Conservation (phyloP, 2,329 filamentous ascomycete genomes). For the Fusarium mexicanum region DNA sequence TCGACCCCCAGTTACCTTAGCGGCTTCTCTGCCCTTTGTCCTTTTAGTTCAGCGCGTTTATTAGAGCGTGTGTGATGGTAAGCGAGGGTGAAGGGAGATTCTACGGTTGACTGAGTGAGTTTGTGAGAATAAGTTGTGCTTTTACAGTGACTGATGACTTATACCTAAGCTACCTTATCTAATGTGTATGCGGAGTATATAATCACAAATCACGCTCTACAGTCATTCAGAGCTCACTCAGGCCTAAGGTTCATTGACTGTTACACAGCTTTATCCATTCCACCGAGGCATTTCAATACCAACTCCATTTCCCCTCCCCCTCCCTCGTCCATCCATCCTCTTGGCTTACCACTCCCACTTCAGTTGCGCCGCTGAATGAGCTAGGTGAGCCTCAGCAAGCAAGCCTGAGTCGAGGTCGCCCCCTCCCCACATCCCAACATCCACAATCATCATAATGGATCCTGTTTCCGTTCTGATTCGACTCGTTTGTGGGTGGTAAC, state of each 20-base stretch:
- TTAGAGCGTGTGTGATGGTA: constrained; percentile 13
- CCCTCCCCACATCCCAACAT: constrained; percentile 36
- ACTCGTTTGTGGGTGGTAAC: constrained; percentile 31
- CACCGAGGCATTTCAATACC: constrained; percentile 4
- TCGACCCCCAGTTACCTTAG: neutral
- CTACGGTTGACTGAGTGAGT: neutral
- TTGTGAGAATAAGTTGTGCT: neutral
- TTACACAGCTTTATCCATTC: neutral
- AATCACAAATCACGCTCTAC: neutral
- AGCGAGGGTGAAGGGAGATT: constrained; percentile 7
- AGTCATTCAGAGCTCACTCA: neutral
- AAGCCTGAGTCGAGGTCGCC: constrained; percentile 5
- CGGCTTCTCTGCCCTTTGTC: constrained; percentile 9
- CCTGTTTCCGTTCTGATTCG: constrained; percentile 9
- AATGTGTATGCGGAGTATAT: too few relatives aligned
- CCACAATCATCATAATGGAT: constrained; percentile 6
- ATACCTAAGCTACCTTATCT: neutral
- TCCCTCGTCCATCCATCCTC: neutral
- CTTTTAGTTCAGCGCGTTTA: neutral
- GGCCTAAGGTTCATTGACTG: neutral
- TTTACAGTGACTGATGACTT: neutral
- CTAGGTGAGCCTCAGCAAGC: neutral
- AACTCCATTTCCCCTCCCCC: constrained; percentile 8
- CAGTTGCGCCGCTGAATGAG: neutral
- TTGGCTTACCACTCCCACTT: neutral